Conservation (phyloP, 441 rosid genomes). For the Populus hybrid region DNA sequence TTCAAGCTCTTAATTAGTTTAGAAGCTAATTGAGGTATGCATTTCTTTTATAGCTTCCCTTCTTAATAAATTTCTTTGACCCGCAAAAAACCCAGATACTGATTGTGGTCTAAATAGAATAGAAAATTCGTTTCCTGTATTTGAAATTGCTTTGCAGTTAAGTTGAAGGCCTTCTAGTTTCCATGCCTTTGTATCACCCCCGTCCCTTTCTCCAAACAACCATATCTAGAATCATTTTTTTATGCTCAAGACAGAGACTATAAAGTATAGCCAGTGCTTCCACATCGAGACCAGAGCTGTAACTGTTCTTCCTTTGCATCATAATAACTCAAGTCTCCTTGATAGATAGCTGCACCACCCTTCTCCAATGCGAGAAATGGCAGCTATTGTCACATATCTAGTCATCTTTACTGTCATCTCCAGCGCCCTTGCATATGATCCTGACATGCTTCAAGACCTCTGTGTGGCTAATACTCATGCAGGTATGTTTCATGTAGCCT, state of each 20-base stretch:
- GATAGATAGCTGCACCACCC: neutral
- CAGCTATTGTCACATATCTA: constrained; percentile 23
- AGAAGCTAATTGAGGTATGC: neutral
- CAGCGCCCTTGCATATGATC: constrained; percentile 46
- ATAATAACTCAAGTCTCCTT: neutral
- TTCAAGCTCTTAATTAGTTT: constrained; percentile 4
- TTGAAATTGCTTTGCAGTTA: constrained; percentile 41
- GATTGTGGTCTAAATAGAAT: neutral
- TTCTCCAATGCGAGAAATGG: constrained; percentile 27
- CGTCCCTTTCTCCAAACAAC: constrained; percentile 11
- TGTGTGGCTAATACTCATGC: constrained; percentile 64
- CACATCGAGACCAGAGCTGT: neutral
- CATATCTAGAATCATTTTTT: neutral
- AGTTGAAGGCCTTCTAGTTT: constrained; percentile 27
- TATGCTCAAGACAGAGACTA: neutral
- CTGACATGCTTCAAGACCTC: constrained; percentile 78
- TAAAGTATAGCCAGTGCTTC: neutral
- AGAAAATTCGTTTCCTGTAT: neutral
- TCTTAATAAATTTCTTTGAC: neutral
- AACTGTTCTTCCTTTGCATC: neutral
- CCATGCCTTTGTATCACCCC: constrained; percentile 24
- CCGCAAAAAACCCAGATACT: neutral
- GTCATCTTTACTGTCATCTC: constrained; percentile 29
- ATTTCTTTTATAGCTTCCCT: neutral
- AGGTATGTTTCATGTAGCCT: constrained; percentile 33